Percentiles rank a stretch among this genome's conserved stretches.
Conservation (phyloP, 257 asterid species). For the Solanum sitiens region DNA sequence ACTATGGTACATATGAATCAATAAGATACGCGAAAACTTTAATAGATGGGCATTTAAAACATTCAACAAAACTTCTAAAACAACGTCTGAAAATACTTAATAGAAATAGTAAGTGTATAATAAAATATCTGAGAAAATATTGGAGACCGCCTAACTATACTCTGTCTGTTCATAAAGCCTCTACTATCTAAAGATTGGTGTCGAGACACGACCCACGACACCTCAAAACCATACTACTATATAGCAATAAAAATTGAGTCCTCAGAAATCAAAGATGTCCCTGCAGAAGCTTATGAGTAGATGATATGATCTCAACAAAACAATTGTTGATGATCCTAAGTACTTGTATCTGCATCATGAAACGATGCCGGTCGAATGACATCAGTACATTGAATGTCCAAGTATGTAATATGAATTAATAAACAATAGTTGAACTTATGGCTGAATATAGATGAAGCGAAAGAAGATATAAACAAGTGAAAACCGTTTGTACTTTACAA, state of each 20-base stretch:
- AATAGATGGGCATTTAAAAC: no score
- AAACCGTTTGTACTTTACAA: neutral
- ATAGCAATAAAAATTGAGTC: no score
- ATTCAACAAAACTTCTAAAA: neutral
- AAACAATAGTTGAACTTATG: neutral
- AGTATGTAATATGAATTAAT: no score
- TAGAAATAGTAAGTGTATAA: neutral
- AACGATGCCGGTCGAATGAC: no score
- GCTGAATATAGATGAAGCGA: neutral
- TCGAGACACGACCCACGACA: neutral
- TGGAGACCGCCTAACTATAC: neutral
- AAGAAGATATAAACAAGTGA: neutral
- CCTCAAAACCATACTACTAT: neutral
- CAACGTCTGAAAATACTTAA: neutral
- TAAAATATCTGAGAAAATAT: neutral
- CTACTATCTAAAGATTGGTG: neutral
- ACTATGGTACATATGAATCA: no score
- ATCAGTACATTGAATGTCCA: no score
- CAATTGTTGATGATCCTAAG: no score
- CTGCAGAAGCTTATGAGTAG: no score
- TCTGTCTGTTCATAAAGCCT: neutral
- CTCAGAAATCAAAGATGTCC: no score
- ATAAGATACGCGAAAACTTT: no score
- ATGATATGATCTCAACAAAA: no score
- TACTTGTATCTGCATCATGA: no score